A percentile compares a stretch with the other conserved stretches of the same genome.
These are phyloP conservation scores for Euryodendron excelsum DNA, from an alignment of 148 eudicot genomes.

Conservation along the genomic window DNA sequence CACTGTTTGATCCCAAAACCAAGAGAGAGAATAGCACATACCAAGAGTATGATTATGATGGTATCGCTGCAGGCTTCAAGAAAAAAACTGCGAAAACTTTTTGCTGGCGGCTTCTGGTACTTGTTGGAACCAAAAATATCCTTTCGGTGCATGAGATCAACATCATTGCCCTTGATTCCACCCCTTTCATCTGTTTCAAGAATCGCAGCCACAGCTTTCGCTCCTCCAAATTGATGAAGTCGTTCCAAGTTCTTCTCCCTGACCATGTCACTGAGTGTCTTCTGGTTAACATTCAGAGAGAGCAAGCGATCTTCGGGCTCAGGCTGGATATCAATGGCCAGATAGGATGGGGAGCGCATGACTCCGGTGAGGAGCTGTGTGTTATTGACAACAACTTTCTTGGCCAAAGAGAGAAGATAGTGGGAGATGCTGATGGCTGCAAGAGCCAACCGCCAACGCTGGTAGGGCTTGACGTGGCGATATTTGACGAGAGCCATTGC, in stretches of 20 bases:
- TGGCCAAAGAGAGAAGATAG: background rate
- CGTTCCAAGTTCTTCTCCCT: background rate
- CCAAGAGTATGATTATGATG: background rate
- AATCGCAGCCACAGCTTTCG: background rate
- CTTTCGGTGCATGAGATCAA: background rate
- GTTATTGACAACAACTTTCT: background rate
- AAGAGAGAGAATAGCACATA: background rate
- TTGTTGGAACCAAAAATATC: background rate
- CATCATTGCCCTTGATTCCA: background rate
- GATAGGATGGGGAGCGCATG: background rate
- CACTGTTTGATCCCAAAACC: slow-evolving; percentile 15
- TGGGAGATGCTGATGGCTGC: background rate
- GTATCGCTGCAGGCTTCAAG: background rate
- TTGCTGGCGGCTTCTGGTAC: background rate
- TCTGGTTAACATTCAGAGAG: background rate
- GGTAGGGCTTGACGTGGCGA: no score
- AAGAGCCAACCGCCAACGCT: no score
- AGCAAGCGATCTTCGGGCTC: background rate
- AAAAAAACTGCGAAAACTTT: background rate
- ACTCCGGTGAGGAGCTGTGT: background rate
- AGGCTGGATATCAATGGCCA: background rate
- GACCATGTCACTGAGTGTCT: background rate
- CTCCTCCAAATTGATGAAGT: background rate
- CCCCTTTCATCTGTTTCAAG: background rate
- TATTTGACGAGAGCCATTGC: no score